Evolutionary conservation across 1,284 basidiomycete genomes (phyloP).

Genomic region (Coniferiporia weirii): DNA sequence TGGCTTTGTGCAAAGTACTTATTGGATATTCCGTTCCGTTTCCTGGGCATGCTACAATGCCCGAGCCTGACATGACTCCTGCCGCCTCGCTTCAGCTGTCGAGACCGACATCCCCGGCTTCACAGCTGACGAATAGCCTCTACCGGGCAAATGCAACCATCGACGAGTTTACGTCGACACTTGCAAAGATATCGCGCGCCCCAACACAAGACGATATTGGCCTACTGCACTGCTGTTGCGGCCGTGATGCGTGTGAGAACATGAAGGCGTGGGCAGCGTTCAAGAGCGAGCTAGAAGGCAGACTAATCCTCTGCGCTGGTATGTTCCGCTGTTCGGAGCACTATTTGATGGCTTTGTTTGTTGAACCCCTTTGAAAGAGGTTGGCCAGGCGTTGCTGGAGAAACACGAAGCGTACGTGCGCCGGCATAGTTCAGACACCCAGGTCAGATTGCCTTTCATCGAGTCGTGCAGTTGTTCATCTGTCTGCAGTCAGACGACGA

Average conservation of each 20-base stretch:
- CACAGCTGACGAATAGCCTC: conserved; percentile 50
- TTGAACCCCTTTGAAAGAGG: conserved; percentile 81
- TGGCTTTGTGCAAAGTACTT: background rate
- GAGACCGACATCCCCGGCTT: conserved; percentile 44
- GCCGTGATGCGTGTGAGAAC: conserved; percentile 57
- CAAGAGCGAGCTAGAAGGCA: conserved; percentile 66
- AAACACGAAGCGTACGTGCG: conserved; percentile 84
- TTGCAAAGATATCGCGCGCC: conserved; percentile 64
- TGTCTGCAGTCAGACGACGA: conserved; percentile 10
- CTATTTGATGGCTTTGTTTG: background rate
- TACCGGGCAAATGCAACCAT: conserved; percentile 46
- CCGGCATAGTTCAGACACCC: conserved; percentile 43
- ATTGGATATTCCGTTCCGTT: background rate
- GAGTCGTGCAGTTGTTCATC: background rate
- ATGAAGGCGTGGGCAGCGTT: conserved; percentile 57
- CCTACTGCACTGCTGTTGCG: conserved; percentile 59
- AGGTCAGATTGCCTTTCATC: background rate
- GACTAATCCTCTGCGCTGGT: conserved; percentile 82
- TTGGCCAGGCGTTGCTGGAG: conserved; percentile 85
- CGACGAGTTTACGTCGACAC: conserved; percentile 68
- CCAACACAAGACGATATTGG: conserved; percentile 60
- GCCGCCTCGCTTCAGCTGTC: conserved; percentile 15
- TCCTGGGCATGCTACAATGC: conserved; percentile 8
- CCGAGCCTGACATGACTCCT: background rate
- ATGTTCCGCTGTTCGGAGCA: conserved; percentile 26